These are phyloP conservation scores for Cytospora piceicola DNA, from an alignment of 2,329 filamentous ascomycete genomes.

Conservation along the genomic window DNA sequence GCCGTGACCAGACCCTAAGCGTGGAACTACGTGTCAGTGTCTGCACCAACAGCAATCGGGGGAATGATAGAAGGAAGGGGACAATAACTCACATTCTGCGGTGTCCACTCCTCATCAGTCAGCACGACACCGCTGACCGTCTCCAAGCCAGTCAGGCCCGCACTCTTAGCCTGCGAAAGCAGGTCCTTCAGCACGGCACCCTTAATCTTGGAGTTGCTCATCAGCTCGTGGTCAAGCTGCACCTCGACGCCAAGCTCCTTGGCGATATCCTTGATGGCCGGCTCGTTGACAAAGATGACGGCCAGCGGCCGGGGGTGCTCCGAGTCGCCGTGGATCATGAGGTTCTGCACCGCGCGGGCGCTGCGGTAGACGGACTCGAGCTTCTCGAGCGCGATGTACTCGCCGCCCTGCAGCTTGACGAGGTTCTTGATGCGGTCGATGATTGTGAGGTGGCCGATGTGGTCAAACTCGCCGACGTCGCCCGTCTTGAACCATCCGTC, in stretches of 20 bases:
- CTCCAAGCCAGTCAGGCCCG: conserved; percentile 72
- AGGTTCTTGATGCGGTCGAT: conserved; percentile 99
- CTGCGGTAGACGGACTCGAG: conserved; percentile 90
- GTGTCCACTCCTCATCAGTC: conserved; percentile 86
- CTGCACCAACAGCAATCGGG: neutral
- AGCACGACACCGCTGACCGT: conserved; percentile 76
- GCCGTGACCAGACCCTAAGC: conserved; percentile 62
- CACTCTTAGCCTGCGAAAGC: conserved; percentile 64
- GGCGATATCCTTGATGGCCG: conserved; percentile 63
- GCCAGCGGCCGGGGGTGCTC: conserved; percentile 80
- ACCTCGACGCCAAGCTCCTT: conserved; percentile 58
- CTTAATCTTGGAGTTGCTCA: conserved; percentile 68
- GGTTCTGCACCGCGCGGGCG: conserved; percentile 76
- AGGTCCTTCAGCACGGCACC: conserved; percentile 68
- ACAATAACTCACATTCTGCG: conserved; percentile 70
- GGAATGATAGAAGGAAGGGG: neutral
- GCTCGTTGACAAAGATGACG: conserved; percentile 73
- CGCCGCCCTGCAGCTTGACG: conserved; percentile 91
- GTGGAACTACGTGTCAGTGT: neutral
- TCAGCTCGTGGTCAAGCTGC: conserved; percentile 51
- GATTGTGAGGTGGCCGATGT: conserved; percentile 77
- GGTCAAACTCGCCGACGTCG: conserved; percentile 89
- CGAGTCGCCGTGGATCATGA: conserved; percentile 82
- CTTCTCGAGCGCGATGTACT: conserved; percentile 97
- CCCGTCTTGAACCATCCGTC: conserved; percentile 98